A percentile compares a stretch with the other conserved stretches of the same genome.
Evolutionary conservation across 805 yeast species (phyloP).

Genomic region (Ogataea angusta): DNA sequence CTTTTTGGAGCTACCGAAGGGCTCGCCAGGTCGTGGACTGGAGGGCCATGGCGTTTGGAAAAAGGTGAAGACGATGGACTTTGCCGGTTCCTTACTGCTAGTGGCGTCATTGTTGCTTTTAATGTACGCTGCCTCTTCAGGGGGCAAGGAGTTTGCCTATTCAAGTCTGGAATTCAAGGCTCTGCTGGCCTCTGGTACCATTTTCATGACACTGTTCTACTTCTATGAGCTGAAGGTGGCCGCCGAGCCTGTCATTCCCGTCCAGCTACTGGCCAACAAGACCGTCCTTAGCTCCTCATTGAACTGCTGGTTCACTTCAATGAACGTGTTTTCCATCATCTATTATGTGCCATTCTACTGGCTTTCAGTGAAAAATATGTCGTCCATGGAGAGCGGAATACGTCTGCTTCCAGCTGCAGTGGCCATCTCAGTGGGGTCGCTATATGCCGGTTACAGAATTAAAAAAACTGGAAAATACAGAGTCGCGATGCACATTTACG

Average conservation of each 20-base stretch:
- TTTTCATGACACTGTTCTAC: slow-evolving; percentile 40
- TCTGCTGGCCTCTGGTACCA: slow-evolving; percentile 33
- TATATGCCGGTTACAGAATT: slow-evolving; percentile 66
- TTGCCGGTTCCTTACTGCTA: slow-evolving; percentile 59
- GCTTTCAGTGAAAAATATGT: slow-evolving; percentile 27
- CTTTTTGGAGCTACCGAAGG: slow-evolving; percentile 38
- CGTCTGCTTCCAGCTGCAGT: slow-evolving; percentile 56
- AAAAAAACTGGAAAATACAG: slow-evolving; percentile 64
- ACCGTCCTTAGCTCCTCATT: slow-evolving; percentile 65
- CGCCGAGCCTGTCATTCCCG: slow-evolving; percentile 65
- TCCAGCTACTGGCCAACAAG: slow-evolving; percentile 51
- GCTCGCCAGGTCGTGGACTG: slow-evolving; percentile 52
- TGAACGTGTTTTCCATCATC: slow-evolving; percentile 60
- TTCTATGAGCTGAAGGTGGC: slow-evolving; percentile 51
- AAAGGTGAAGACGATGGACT: slow-evolving; percentile 60
- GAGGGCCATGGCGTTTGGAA: slow-evolving; percentile 41
- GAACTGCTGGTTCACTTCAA: slow-evolving; percentile 67
- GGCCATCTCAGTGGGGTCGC: slow-evolving; percentile 65
- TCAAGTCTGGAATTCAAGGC: slow-evolving; percentile 38
- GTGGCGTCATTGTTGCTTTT: slow-evolving; percentile 57
- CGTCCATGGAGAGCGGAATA: slow-evolving; percentile 35
- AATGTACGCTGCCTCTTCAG: slow-evolving; percentile 63
- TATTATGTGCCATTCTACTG: slow-evolving; percentile 71
- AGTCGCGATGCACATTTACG: slow-evolving; percentile 40
- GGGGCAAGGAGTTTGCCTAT: slow-evolving; percentile 55